Conservation (phyloP, 257 asterid species). For the Primulina tabacum region DNA sequence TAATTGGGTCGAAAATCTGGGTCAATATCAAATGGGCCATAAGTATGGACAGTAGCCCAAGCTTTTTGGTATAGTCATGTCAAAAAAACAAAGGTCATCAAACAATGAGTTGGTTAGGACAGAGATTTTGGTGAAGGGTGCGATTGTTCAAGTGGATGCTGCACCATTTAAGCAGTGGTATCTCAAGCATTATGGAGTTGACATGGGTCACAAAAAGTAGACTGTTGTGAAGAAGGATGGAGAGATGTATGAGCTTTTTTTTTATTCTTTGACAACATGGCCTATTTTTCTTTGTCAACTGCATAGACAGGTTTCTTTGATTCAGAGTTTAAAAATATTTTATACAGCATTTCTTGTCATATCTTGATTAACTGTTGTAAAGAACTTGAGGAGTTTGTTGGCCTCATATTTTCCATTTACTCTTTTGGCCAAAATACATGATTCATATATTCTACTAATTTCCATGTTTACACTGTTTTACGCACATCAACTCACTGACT, state of each 20-base stretch:
- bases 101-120: neutral
- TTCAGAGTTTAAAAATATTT: neutral
- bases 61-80: no score
- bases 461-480: neutral
- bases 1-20: no score
- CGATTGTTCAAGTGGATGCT: neutral
- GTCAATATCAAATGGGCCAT: no score
- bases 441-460: neutral
- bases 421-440: neutral
- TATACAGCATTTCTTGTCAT: neutral
- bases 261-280: neutral
- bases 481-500: no score
- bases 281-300: neutral
- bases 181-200: no score
- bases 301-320: no score
- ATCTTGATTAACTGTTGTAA: no score
- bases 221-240: constrained; percentile 39
- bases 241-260: constrained; percentile 24
- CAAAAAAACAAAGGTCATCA: neutral
- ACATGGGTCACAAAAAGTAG: constrained; percentile 43
- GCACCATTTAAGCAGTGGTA: constrained; percentile 16
- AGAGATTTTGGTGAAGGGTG: neutral
- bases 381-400: no score
- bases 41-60: no score
- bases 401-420: neutral